Evolutionary conservation across 2,329 filamentous ascomycete species (phyloP).

Genomic region (Colletotrichum paranaense): DNA sequence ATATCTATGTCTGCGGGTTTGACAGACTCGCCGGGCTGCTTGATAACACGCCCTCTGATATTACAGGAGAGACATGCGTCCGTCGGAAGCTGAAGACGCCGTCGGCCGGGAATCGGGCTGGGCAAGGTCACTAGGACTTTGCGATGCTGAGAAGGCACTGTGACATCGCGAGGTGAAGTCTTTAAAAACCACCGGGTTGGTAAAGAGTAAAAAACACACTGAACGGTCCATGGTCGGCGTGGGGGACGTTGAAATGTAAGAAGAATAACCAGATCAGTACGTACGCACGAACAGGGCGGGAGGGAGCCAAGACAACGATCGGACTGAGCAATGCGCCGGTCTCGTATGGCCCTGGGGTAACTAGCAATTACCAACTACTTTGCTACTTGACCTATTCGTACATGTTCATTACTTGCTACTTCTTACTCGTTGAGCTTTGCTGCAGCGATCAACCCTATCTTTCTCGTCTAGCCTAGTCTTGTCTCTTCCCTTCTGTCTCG

Average conservation of each 20-base stretch:
- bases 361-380: background rate
- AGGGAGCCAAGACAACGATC: constrained; percentile 14
- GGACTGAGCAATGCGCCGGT: background rate
- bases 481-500: background rate
- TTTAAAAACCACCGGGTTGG: background rate
- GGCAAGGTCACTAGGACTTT: background rate
- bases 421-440: background rate
- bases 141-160: background rate
- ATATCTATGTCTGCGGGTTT: background rate
- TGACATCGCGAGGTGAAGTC: background rate
- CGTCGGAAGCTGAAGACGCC: constrained; percentile 15
- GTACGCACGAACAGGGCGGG: background rate
- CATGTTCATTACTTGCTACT: background rate
- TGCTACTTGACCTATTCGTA: background rate
- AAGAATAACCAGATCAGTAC: background rate
- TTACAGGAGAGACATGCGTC: constrained; percentile 14
- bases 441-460: constrained; percentile 3
- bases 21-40: background rate
- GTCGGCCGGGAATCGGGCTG: constrained; percentile 23
- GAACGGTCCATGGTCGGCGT: background rate
- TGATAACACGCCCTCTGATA: background rate
- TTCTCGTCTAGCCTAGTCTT: background rate
- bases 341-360: background rate
- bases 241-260: background rate
- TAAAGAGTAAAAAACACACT: too few species aligned